These are phyloP conservation scores for Adansonia grandidieri DNA, from an alignment of 441 rosid species.

Conservation along the genomic window DNA sequence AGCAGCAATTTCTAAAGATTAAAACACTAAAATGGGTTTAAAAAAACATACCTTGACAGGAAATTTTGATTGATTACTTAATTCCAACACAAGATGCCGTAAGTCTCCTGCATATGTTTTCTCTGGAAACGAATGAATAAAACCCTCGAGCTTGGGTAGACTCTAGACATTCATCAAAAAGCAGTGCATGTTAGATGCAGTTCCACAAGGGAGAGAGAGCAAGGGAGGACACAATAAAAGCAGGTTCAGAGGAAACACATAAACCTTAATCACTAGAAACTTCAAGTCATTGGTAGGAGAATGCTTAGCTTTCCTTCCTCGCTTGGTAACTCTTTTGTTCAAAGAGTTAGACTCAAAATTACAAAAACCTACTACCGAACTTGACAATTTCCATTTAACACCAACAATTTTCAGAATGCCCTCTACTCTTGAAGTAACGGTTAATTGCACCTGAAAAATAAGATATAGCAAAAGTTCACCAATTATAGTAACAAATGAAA, in stretches of 20 bases:
- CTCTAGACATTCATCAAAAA: constrained; percentile 49
- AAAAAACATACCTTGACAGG: constrained; percentile 70
- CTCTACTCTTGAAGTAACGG: constrained; percentile 83
- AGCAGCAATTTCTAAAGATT: neutral
- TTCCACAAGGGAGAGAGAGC: constrained; percentile 26
- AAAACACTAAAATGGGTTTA: constrained; percentile 16
- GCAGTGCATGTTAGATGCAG: constrained; percentile 24
- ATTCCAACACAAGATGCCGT: constrained; percentile 70
- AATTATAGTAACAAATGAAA: constrained; percentile 4
- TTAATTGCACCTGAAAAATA: constrained; percentile 74
- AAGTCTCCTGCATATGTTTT: constrained; percentile 83
- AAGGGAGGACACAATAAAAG: constrained; percentile 11
- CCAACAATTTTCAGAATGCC: constrained; percentile 89
- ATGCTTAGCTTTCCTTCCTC: constrained; percentile 58
- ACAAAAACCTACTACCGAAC: constrained; percentile 73
- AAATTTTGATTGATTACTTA: constrained; percentile 73
- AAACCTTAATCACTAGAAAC: constrained; percentile 88
- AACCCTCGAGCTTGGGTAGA: constrained; percentile 92
- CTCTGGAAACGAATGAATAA: constrained; percentile 64
- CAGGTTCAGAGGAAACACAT: constrained; percentile 9
- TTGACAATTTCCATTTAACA: constrained; percentile 90
- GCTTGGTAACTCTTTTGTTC: constrained; percentile 53
- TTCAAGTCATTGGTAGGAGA: constrained; percentile 62
- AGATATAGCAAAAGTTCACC: constrained; percentile 19
- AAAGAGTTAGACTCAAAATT: constrained; percentile 59